Base-by-base conservation (phyloP, 202 grass and related monocot species). In the Setaria italica region DNA sequence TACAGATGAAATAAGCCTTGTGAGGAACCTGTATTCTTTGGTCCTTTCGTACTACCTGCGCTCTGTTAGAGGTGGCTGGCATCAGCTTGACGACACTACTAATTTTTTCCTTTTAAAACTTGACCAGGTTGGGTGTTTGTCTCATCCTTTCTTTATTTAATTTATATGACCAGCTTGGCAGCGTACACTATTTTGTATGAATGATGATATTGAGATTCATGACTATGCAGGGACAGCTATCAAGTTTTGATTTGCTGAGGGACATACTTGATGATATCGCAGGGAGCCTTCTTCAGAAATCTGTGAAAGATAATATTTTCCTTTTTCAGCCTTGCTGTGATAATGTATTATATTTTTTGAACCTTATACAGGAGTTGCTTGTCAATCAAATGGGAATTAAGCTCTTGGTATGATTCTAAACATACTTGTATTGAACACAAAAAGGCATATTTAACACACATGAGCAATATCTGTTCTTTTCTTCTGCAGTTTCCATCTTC, bases 41-140 rank as follows among this genome's bases (percentile, higher is more conserved):
- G 89, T 95, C 76, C 95, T 97, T 83, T 86, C 87, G 54, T 90
- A 95, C 78, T 97, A 90, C 87, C 49, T 97, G 41, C 82, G 85
- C 73, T 90, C 87, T 19, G 87, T 97, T 77, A 95, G 85, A 95
- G 95, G 92, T 80, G 95, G 95, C 39, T 97, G 95, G 92, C 92
- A 86, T 76, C 92, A 93, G 53, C 78, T 97, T 62, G 92, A 97
- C 34, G 87, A 91, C 35, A 97, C 95, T 42, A 45, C 78, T 82
- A 92, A 94, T 87, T 94, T 91, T 78, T 71, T 94, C 9, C 87
- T 93, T 42, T 74, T 92, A 62, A 94, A 94, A 81, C 53, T 90
- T 64, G 85, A 91, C n/a, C 82, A 92, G 95, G 95, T 97, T 77
- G 51, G 77, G 25, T 60, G 25, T 62, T 62, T 78, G 63, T 74